Conservation (phyloP, 2,329 filamentous ascomycete genomes). For the Microsporum audouinii region DNA sequence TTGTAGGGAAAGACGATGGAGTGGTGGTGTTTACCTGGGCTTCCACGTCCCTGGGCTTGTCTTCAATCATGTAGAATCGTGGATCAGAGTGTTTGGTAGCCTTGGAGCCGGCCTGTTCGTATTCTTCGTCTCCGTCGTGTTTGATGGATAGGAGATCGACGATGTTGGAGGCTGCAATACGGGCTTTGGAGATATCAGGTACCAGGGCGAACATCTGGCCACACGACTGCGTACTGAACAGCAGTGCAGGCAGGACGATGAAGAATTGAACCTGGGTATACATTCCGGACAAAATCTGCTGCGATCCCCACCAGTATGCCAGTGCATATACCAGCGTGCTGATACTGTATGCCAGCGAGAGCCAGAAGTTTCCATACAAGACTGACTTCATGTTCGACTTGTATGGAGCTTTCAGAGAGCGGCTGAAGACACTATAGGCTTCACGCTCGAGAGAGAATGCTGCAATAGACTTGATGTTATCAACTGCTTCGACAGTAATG, state of each 20-base stretch:
- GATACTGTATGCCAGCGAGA: conserved; percentile 25
- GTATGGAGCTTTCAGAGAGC: conserved; percentile 31
- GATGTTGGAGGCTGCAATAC: conserved; percentile 48
- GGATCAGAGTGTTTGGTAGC: conserved; percentile 13
- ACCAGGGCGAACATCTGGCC: conserved; percentile 59
- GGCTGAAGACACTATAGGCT: conserved; percentile 29
- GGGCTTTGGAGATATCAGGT: conserved; percentile 55
- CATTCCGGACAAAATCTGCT: conserved; percentile 50
- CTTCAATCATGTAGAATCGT: conserved; percentile 13
- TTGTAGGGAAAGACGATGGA: conserved; percentile 10
- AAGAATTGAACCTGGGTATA: conserved; percentile 55
- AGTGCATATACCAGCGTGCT: conserved; percentile 57
- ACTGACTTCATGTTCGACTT: conserved; percentile 35
- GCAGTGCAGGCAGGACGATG: conserved; percentile 54
- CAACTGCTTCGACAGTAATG: conserved; percentile 37
- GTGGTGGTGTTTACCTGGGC: conserved; percentile 6
- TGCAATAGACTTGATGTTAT: conserved; percentile 36
- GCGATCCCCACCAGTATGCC: conserved; percentile 64
- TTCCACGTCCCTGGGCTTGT: conserved; percentile 21
- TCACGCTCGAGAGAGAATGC: conserved; percentile 37
- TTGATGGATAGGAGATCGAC: conserved; percentile 29
- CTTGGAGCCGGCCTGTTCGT: conserved; percentile 4
- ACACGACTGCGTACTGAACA: conserved; percentile 57
- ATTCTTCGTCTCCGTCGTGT: conserved; percentile 16
- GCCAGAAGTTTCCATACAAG: conserved; percentile 30